phyloP scores from a whole-genome alignment of 306 rosid species.

The Crotalaria pallida region DNA sequence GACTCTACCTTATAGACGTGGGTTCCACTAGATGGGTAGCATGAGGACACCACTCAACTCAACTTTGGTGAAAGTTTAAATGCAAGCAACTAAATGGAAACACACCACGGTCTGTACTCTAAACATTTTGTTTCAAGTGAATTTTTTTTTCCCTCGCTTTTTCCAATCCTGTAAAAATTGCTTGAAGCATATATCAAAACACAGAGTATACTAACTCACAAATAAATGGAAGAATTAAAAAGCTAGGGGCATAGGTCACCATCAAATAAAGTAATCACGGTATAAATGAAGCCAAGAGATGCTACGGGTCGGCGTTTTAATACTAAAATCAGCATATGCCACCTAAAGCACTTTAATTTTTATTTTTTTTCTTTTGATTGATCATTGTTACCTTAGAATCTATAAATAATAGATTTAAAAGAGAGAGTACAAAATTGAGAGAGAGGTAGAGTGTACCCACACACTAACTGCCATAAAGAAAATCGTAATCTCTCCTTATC shows the following conservation, averaged over 20 bases:
- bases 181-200: neutral
- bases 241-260: neutral
- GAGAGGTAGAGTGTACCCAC: neutral
- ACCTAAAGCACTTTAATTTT: neutral
- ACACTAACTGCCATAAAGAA: neutral
- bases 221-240: neutral
- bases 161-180: no score
- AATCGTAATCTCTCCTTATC: neutral
- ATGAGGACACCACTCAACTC: neutral
- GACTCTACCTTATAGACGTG: neutral
- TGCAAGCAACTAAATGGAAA: neutral
- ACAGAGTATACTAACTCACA: neutral
- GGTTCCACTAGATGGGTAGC: conserved; percentile 6
- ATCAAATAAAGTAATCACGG: neutral
- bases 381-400: conserved; percentile 14
- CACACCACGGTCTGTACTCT: neutral
- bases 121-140: neutral
- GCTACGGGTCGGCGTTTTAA: neutral
- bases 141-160: neutral
- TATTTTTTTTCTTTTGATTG: neutral
- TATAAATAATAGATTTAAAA: neutral
- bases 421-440: neutral
- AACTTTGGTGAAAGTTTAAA: neutral
- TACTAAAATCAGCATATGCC: neutral
- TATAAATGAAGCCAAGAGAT: neutral